Percentiles rank a stretch among this genome's conserved stretches.
phyloP scores from a whole-genome alignment of 306 rosid genomes.

The Inga oerstediana region DNA sequence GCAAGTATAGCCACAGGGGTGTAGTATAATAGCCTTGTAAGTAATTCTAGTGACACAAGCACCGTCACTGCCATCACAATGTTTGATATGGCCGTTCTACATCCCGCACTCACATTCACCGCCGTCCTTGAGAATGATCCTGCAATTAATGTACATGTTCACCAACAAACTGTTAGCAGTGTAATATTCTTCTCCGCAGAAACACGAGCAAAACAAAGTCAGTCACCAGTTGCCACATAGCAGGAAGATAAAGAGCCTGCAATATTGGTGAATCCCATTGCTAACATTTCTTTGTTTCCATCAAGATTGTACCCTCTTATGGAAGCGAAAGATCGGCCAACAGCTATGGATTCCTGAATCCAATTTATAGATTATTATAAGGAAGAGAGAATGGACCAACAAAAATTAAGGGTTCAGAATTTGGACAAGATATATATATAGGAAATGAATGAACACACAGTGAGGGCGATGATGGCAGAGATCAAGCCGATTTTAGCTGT shows the following conservation, averaged over 20 bases:
- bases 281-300: slow-evolving; percentile 92
- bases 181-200: background rate
- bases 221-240: slow-evolving; percentile 84
- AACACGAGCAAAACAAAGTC: background rate
- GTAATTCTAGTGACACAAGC: slow-evolving; percentile 56
- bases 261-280: slow-evolving; percentile 88
- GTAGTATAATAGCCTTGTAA: slow-evolving; percentile 74
- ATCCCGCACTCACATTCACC: slow-evolving; percentile 84
- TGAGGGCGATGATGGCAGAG: slow-evolving; percentile 78
- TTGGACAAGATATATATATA: background rate
- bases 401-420: background rate
- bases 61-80: slow-evolving; percentile 82
- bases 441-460: slow-evolving; percentile 50
- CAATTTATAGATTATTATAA: slow-evolving; percentile 18
- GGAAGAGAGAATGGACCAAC: background rate
- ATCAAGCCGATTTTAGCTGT: slow-evolving; percentile 78
- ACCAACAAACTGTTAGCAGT: background rate
- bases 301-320: slow-evolving; percentile 85
- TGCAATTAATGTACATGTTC: slow-evolving; percentile 27
- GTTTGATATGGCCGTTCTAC: slow-evolving; percentile 68
- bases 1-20: slow-evolving; percentile 91
- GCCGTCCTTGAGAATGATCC: slow-evolving; percentile 92
- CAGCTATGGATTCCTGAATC: slow-evolving; percentile 72
- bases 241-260: slow-evolving; percentile 89
- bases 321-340: slow-evolving; percentile 92